phyloP scores from a whole-genome alignment of 2,329 filamentous ascomycete genomes.

The Microascus cirrosus region DNA sequence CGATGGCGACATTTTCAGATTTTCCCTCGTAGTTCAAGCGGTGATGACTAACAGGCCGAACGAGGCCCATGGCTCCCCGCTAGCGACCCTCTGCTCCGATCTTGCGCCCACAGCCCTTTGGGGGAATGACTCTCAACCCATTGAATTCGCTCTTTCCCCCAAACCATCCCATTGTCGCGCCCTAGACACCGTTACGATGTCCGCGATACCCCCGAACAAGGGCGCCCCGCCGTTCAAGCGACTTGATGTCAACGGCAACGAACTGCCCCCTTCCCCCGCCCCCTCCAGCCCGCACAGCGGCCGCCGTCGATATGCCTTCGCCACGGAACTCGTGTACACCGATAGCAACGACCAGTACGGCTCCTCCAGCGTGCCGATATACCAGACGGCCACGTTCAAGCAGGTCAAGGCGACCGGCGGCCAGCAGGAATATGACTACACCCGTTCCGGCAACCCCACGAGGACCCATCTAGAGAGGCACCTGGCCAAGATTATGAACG shows the following conservation, averaged over 20 bases:
- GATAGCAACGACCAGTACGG: conserved; percentile 96
- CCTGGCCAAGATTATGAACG: conserved; percentile 98
- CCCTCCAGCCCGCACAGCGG: conserved; percentile 83
- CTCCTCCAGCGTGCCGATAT: conserved; percentile 90
- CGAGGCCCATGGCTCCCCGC: not conserved
- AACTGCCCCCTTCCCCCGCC: conserved; percentile 82
- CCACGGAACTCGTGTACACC: conserved; percentile 93
- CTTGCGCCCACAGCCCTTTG: not conserved
- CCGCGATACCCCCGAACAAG: conserved; percentile 16
- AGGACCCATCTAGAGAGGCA: conserved; percentile 92
- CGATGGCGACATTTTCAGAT: conserved; percentile 5
- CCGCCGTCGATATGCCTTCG: conserved; percentile 75
- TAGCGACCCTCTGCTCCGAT: not conserved
- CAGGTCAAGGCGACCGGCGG: conserved; percentile 71
- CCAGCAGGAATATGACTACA: conserved; percentile 91
- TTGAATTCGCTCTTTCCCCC: not conserved
- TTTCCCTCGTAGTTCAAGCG: not conserved
- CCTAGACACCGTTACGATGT: not conserved
- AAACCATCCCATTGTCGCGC: not conserved
- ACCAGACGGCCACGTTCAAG: conserved; percentile 98
- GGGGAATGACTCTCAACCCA: not conserved
- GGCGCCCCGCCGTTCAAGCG: conserved; percentile 34
- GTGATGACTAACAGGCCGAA: conserved; percentile 1
- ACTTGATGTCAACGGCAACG: conserved; percentile 71
- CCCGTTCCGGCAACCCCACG: conserved; percentile 92